Conservation (phyloP, 495 filamentous ascomycete genomes). For the Platismatia glauca region DNA sequence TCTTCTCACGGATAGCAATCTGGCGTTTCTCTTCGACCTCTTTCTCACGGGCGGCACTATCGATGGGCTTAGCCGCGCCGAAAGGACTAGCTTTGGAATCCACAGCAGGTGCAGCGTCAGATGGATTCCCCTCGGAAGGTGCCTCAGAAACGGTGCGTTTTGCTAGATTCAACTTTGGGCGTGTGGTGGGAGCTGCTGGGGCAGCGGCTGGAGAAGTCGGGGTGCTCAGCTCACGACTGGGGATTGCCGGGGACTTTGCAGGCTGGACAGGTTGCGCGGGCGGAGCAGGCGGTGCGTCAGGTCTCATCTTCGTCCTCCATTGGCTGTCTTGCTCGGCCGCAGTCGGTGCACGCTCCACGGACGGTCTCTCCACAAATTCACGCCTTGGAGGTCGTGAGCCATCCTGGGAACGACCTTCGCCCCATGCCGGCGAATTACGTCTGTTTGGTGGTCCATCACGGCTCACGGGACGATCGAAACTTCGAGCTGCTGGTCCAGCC, state of each 20-base stretch:
- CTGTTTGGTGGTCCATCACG: constrained; percentile 56
- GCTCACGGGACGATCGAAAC: constrained; percentile 54
- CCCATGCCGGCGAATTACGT: constrained; percentile 72
- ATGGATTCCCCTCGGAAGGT: constrained; percentile 34
- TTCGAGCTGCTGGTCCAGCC: constrained; percentile 47
- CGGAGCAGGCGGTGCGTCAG: constrained; percentile 47
- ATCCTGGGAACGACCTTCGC: constrained; percentile 60
- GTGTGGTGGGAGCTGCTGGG: constrained; percentile 45
- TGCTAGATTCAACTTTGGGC: constrained; percentile 71
- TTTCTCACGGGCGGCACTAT: constrained; percentile 76
- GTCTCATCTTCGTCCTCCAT: constrained; percentile 76
- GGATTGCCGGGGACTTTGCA: constrained; percentile 37
- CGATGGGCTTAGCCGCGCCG: constrained; percentile 81
- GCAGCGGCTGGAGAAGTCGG: constrained; percentile 55
- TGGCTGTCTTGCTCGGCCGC: constrained; percentile 80
- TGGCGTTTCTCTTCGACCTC: constrained; percentile 83
- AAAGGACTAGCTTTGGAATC: constrained; percentile 86
- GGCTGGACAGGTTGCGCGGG: constrained; percentile 36
- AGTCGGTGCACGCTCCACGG: constrained; percentile 59
- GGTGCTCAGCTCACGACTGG: constrained; percentile 53
- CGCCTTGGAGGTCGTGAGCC: constrained; percentile 74
- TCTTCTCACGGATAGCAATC: constrained; percentile 65
- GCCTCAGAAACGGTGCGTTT: constrained; percentile 83
- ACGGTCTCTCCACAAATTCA: constrained; percentile 63
- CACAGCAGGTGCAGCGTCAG: constrained; percentile 34